These are phyloP conservation scores for Scytalidium sp. DNA, from an alignment of 2,329 filamentous ascomycete species.

Conservation along the genomic window DNA sequence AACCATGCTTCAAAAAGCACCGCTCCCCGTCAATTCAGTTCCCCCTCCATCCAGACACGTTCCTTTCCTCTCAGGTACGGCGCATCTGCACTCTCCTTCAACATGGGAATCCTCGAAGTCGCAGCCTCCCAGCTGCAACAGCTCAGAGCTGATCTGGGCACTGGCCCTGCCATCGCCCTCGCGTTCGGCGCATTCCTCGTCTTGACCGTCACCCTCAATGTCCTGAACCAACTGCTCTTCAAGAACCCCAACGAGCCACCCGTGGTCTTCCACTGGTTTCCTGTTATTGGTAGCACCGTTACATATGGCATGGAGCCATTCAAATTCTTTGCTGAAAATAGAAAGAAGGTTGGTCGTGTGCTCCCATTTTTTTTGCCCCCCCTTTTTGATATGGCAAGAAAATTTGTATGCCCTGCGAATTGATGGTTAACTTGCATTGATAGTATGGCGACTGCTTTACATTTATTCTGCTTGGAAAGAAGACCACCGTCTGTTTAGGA, in stretches of 20 bases:
- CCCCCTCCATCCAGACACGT: background rate
- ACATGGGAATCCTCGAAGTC: constrained; percentile 27
- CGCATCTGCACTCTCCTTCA: constrained; percentile 1
- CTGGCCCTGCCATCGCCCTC: constrained; percentile 20
- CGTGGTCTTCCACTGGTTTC: constrained; percentile 77
- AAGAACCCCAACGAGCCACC: constrained; percentile 80
- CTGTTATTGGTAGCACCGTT: constrained; percentile 84
- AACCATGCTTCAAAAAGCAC: constrained; percentile 1
- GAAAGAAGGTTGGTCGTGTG: constrained; percentile 62
- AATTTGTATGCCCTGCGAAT: background rate
- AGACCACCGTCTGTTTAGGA: constrained; percentile 82
- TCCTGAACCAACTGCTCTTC: constrained; percentile 75
- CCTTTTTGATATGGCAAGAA: too few relatives aligned
- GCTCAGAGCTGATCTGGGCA: constrained; percentile 25
- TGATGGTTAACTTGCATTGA: background rate
- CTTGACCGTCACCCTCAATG: constrained; percentile 69
- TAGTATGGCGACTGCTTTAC: constrained; percentile 89
- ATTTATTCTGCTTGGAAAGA: constrained; percentile 83
- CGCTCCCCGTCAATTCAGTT: background rate
- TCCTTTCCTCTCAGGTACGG: too few relatives aligned
- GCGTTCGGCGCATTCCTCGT: constrained; percentile 37
- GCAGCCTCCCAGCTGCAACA: constrained; percentile 22
- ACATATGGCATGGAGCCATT: constrained; percentile 95
- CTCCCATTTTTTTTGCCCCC: background rate
- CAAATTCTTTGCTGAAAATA: constrained; percentile 72